These are phyloP conservation scores for Tuctoria greenei DNA, from an alignment of 176 grass and related monocot species.

Conservation along the genomic window DNA sequence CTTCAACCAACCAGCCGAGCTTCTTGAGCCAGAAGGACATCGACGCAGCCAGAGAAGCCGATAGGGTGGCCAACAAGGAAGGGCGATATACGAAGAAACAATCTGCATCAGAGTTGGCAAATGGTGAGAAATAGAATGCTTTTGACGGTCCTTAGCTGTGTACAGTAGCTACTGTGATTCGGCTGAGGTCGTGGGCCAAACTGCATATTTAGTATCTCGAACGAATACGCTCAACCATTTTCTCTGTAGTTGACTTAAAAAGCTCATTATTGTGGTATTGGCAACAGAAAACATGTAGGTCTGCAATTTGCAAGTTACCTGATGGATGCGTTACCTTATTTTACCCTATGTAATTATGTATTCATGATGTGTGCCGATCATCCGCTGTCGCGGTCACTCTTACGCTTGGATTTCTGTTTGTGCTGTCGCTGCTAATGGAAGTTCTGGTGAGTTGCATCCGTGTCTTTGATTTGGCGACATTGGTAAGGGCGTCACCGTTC, in stretches of 20 bases:
- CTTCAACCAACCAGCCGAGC: slow-evolving; percentile 83
- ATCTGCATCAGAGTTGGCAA: not conserved
- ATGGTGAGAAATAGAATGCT: slow-evolving; percentile 48
- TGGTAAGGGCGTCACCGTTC: not conserved
- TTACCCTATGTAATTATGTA: not conserved
- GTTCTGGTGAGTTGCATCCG: not conserved
- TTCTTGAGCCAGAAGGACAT: slow-evolving; percentile 69
- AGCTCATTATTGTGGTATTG: slow-evolving; percentile 11
- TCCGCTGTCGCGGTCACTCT: not conserved
- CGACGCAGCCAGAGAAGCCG: slow-evolving; percentile 42
- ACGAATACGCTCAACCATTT: not conserved
- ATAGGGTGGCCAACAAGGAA: slow-evolving; percentile 27
- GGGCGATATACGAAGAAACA: slow-evolving; percentile 19
- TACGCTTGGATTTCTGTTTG: not conserved
- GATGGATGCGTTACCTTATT: not conserved
- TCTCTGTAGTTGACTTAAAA: slow-evolving; percentile 3
- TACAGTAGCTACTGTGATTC: slow-evolving; percentile 31
- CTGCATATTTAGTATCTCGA: not conserved
- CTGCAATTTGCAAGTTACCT: not conserved
- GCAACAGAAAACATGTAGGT: not conserved
- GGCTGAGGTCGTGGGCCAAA: not conserved
- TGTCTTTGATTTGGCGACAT: no score
- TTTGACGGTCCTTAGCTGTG: slow-evolving; percentile 22
- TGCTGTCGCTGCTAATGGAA: not conserved
- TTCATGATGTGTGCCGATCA: not conserved